Base-by-base conservation (phyloP, 768 basidiomycete genomes). In the Russula lepida region DNA sequence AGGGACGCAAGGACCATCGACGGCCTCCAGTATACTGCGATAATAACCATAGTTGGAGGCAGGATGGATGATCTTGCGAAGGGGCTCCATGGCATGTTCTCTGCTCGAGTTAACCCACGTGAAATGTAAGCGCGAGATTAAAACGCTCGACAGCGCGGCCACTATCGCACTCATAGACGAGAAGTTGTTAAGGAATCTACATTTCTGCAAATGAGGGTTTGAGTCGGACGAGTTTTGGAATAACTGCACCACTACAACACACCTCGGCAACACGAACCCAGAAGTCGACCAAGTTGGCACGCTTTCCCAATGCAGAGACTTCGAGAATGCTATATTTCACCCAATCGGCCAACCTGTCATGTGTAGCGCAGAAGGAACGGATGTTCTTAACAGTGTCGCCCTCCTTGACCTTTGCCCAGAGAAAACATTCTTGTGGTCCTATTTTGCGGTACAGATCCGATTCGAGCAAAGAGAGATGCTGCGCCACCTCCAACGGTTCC, bases 241-340 rank as follows among this genome's bases (percentile, higher is more conserved):
- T 46, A 30, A n/a, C 4, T 19, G n/a, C 12, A 25, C 27, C 35
- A n/a, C 43, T n/a, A 37, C 23, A 21, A 70, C 80, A 67, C 66
- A 88, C 88, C 79, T 90, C 86, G 8, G 88, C 86, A 21, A 88
- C 84, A 68, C 81, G 84, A 65, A 89, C 84, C 88, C 88, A 90
- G 68, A 84, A 81, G 60, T 88, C 85, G 39, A 88, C 73, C 17
- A 77, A 79, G 57, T 84, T 78, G 8, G 83, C 79, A 47, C 86
- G 75, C 67, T 78, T 82, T 15, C 75, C 76, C 58, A 84, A 71
- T 5, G 73, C 73, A 8, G 84, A 79, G 52, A 76, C 74, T 53
- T 71, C 77, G 39, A 90, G 70, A 43, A 88, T 77, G 67, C 82
- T 87, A 37, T 71, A 71, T 68, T 83, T 85, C 21, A 89, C 85